A percentile compares a stretch with the other conserved stretches of the same genome.
phyloP scores from a whole-genome alignment of 1,284 basidiomycete species.

The Dichomitus squalens region DNA sequence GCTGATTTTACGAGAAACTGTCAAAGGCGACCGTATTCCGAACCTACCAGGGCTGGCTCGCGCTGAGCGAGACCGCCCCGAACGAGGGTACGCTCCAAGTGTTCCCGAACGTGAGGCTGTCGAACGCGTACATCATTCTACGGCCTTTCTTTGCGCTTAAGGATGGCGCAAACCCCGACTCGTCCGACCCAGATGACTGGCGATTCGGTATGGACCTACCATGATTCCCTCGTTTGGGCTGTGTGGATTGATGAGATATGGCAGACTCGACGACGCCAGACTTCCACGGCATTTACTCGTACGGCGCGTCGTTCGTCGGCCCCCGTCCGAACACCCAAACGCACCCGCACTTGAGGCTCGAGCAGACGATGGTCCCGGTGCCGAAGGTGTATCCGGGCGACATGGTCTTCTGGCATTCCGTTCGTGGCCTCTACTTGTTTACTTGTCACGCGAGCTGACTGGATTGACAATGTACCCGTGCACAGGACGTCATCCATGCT shows the following conservation, averaged over 20 bases:
- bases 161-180: slow-evolving; percentile 41
- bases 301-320: slow-evolving; percentile 48
- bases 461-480: neutral
- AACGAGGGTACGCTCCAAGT: slow-evolving; percentile 79
- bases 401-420: slow-evolving; percentile 87
- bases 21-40: slow-evolving; percentile 67
- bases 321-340: slow-evolving; percentile 51
- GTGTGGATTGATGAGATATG: neutral
- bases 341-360: slow-evolving; percentile 73
- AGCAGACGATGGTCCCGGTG: slow-evolving; percentile 74
- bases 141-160: slow-evolving; percentile 79
- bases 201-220: slow-evolving; percentile 53
- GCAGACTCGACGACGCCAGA: slow-evolving; percentile 56
- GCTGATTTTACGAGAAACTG: slow-evolving; percentile 2
- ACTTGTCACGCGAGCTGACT: neutral
- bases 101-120: slow-evolving; percentile 74
- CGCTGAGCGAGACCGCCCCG: slow-evolving; percentile 72
- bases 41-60: slow-evolving; percentile 81
- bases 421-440: slow-evolving; percentile 23
- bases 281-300: slow-evolving; percentile 59
- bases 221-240: neutral
- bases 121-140: slow-evolving; percentile 81
- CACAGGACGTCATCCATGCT: slow-evolving; percentile 73
- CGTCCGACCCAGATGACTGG: slow-evolving; percentile 69
- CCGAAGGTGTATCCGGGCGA: slow-evolving; percentile 80